Conservation (phyloP, 2,329 filamentous ascomycete genomes). For the Akanthomyces dipterigenus region DNA sequence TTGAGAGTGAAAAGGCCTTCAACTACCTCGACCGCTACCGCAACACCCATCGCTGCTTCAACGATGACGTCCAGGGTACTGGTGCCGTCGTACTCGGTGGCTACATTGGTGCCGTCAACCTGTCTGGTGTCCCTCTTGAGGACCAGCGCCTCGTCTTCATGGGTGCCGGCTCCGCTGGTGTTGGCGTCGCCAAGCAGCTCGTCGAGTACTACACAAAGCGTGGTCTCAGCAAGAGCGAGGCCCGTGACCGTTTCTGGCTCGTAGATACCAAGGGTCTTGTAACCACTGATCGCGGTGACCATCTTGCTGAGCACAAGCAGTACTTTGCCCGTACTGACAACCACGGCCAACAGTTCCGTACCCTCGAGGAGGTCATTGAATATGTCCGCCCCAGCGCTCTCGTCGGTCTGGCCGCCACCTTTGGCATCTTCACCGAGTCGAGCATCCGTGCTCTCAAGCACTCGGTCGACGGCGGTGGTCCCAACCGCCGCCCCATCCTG, state of each 20-base stretch:
- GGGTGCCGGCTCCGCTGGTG: slow-evolving; percentile 89
- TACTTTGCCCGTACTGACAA: slow-evolving; percentile 62
- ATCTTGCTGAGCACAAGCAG: slow-evolving; percentile 83
- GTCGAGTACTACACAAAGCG: slow-evolving; percentile 94
- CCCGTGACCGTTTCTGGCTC: slow-evolving; percentile 89
- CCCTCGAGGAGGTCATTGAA: slow-evolving; percentile 84
- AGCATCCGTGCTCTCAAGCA: slow-evolving; percentile 67
- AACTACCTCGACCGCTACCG: slow-evolving; percentile 86
- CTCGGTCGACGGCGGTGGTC: slow-evolving; percentile 54
- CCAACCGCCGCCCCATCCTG: slow-evolving; percentile 77
- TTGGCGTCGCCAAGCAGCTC: slow-evolving; percentile 95
- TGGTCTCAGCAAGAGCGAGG: slow-evolving; percentile 80
- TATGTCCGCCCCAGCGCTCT: slow-evolving; percentile 93
- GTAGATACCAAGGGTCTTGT: slow-evolving; percentile 96
- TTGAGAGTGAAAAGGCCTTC: slow-evolving; percentile 89
- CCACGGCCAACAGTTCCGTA: slow-evolving; percentile 63
- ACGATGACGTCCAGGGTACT: slow-evolving; percentile 96
- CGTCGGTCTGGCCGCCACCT: slow-evolving; percentile 89
- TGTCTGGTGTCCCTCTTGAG: slow-evolving; percentile 75
- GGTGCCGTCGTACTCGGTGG: slow-evolving; percentile 90
- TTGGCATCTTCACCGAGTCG: slow-evolving; percentile 86
- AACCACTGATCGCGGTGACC: slow-evolving; percentile 86
- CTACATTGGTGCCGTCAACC: slow-evolving; percentile 68
- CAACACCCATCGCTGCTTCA: slow-evolving; percentile 88
- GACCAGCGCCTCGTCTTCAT: slow-evolving; percentile 95